Evolutionary conservation across 73 alveolate species (phyloP), one percentile per base, ranked within the genome.

Genomic region (Paramecium caudatum): DNA sequence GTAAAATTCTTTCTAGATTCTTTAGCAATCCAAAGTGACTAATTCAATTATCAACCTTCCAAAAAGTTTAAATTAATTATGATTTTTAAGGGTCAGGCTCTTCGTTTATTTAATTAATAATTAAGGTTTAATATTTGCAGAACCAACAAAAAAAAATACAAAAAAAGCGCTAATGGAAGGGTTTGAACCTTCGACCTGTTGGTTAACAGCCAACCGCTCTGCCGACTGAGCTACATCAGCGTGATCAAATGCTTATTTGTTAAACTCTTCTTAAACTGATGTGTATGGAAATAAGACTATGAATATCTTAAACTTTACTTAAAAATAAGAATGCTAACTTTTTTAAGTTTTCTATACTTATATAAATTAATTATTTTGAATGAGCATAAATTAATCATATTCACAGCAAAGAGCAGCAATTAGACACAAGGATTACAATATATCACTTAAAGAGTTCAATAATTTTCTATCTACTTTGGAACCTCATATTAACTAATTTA

Each of bases 181-280:
- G 62, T 25, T 74, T 74, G 88, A 74, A 74, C 88, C 88, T 74
- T 45, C 68, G 88, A 74, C 88, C 88, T 74, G 88, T 74, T 41
- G 88, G 88, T 74, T 74, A 74, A 74, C 88, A 74, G 88, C 88
- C 88, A 41, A 74, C 88, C 88, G 88, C 88, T 74, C 88, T 74
- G 88, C 88, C 88, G 68, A 74, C 88, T 74, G 88, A 74, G 88
- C 88, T 74, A 74, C 88, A 74, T 43, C 88, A 74, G 88, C 88
- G 62, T 37, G 4, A 32, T 65, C 83, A 13, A 33, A 55, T 55
- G 30, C 16, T 55, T 55, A 10, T 37, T 23, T 55, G 23, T n/a
- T n/a, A n/a, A n/a, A n/a, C n/a, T n/a, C n/a, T n/a, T n/a, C n/a
- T n/a, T n/a, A n/a, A n/a, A n/a, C n/a, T n/a, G n/a, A n/a, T n/a